Conservation (phyloP, 768 basidiomycete genomes). For the Ramaria sp. region DNA sequence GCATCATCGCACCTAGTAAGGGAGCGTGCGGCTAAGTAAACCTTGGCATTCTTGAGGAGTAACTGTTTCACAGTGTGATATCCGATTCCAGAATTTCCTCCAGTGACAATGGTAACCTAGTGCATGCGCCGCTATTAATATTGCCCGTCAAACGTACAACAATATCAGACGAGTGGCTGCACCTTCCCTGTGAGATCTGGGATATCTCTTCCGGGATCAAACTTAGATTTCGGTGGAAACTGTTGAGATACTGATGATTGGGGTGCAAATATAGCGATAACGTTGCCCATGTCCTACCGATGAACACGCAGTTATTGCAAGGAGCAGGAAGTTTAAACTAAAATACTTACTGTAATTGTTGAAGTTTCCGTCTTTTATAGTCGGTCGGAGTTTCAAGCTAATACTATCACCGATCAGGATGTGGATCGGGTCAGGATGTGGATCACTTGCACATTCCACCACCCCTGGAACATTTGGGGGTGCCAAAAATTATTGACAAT, state of each 20-base stretch:
- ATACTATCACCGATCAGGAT: too few relatives aligned
- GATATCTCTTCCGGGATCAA: slow-evolving; percentile 1
- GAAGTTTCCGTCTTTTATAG: too few relatives aligned
- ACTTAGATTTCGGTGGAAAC: neutral
- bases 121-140: neutral
- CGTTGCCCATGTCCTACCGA: neutral
- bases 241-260: neutral
- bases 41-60: slow-evolving; percentile 10
- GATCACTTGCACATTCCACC: too few relatives aligned
- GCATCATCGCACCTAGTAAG: neutral
- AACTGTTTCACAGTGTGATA: slow-evolving; percentile 6
- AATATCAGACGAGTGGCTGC: neutral
- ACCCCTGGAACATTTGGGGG: too few relatives aligned
- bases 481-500: too few relatives aligned
- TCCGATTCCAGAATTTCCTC: slow-evolving; percentile 6
- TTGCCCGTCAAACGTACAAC: neutral
- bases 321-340: too few relatives aligned
- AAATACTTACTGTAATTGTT: too few relatives aligned
- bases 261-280: neutral
- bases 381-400: too few relatives aligned
- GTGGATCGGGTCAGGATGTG: too few relatives aligned
- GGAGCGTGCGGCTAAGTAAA: slow-evolving; percentile 6
- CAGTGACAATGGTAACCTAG: neutral
- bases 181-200: slow-evolving; percentile 8
- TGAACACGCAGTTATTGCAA: too few relatives aligned